phyloP scores from a whole-genome alignment of 352 stramenopile genomes.

The Pythium aphanidermatum region DNA sequence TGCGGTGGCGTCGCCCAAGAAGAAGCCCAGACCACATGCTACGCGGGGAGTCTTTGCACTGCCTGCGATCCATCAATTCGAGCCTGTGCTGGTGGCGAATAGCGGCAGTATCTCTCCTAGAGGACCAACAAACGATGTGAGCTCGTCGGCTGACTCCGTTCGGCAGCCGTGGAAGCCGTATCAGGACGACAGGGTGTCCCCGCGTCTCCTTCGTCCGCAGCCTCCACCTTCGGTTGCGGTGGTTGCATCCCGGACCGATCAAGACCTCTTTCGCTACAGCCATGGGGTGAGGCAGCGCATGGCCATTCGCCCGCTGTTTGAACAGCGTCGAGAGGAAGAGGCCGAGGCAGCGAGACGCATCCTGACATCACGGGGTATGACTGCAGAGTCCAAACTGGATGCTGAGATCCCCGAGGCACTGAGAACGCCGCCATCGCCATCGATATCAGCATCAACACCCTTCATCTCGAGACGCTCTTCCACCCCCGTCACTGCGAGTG shows the following conservation, averaged over 20 bases:
- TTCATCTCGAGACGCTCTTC: neutral
- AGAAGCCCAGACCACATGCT: conserved; percentile 29
- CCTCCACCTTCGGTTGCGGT: conserved; percentile 23
- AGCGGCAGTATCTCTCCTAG: neutral
- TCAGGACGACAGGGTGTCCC: conserved; percentile 21
- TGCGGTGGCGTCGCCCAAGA: conserved; percentile 26
- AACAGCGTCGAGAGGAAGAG: conserved; percentile 44
- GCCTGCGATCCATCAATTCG: conserved; percentile 56
- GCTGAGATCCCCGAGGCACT: neutral
- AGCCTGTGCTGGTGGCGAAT: conserved; percentile 40
- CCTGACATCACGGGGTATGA: conserved; percentile 21
- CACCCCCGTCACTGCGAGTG: conserved; percentile 8
- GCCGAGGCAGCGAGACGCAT: conserved; percentile 20
- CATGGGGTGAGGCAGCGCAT: conserved; percentile 49
- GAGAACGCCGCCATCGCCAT: neutral
- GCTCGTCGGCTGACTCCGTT: neutral
- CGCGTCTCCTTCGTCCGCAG: conserved; percentile 30
- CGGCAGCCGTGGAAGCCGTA: conserved; percentile 2
- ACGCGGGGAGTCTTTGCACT: conserved; percentile 42
- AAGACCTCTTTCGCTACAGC: conserved; percentile 60
- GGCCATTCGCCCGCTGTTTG: conserved; percentile 65
- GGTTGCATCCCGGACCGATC: conserved; percentile 37
- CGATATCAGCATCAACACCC: neutral
- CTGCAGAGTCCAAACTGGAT: no score
- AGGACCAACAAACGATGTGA: no score